Base-by-base conservation (phyloP, 192 early-diverging fungal genomes). In the Chytriomyces hyalinus region DNA sequence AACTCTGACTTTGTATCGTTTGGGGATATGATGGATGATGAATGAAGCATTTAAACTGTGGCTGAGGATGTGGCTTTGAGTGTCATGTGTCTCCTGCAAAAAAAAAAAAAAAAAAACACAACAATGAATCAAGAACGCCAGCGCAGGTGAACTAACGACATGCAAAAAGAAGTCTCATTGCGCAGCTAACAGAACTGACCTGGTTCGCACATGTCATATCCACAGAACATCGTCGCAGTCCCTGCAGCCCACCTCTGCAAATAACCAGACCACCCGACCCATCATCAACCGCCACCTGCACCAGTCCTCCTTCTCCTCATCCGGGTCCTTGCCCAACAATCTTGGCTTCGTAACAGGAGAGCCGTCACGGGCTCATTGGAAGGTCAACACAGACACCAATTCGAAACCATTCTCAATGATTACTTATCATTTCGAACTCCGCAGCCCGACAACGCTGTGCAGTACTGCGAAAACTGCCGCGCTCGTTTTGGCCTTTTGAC, bases 321-420 rank as follows among this genome's bases (percentile, higher is more conserved):
- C 36, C 4, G 66, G 6, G 20, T 67, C 66, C 36, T 48, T 67
- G 20, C 66, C 44, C 36, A 46, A 20, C 4, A 67, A 43, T n/a
- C 66, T 45, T 47, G 60, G 60, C 22, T 64, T 74, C 28, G 68
- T 75, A n/a, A 70, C 70, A 13, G 75, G 75, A 17, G 46, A 28
- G 11, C 75, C 75, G 6, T 43, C 57, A 24, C 44, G 69, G 22
- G 22, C 53, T 10, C 75, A 77, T 49, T 77, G 75, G 75, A 69
- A 77, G 74, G 74, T 76, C 15, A 20, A n/a, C 15, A 20, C 20
- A 20, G 20, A 20, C 66, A 11, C 67, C 72, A 70, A 20, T 22
- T 73, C 15, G 68, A 48, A 13, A 17, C 17, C 4, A 1, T 73
- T 22, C 20, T 20, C 20, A 20, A 15, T 36, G 36, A 20, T 68